Base-by-base conservation (phyloP, 2,329 filamentous ascomycete genomes). In the Gnomoniopsis smithogilvyi region DNA sequence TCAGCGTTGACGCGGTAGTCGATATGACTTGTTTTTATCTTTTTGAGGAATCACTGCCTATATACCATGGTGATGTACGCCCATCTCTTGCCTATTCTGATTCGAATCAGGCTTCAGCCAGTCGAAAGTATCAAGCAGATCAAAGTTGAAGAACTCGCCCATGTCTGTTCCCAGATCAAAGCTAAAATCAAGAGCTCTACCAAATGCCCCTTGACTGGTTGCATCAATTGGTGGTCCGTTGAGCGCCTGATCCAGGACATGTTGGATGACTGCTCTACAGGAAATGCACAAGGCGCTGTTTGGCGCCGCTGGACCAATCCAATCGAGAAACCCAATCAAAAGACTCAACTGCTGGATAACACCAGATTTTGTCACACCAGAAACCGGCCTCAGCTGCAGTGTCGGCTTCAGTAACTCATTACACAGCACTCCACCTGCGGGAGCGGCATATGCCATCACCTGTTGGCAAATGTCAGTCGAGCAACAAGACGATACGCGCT, bases 301-400 rank as follows among this genome's bases (percentile, higher is more conserved):
- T 1, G 79, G 78, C 0, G 77, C 77, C 2, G 74, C 73, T 0
- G 78, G 77, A 3, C 73, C 71, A 1, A 82, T 72, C 80, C 80
- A 82, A 54, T 80, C 78, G 12, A 82, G 70, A 56, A 81, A 82
- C 0, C 77, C 79, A 2, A 81, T 73, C 0, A 83, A 69, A 1
- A 82, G 74, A 59, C 77, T 80, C 1, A 83, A 71, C 56, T 82
- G 78, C 62, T 82, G 79, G 36, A 82, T 76, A 10, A 82, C 78
- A 45, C 73, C 75, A 0, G 78, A 80, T 1, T 77, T 73, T 3
- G 74, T 79, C 11, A 81, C 68, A 15, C 68, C 66, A 14, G 69
- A 67, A 30, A 67, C 67, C 1, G 69, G 71, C 70, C 2, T 69
- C 19, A 47, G 38, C 64, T 52, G 70, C 68, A 73, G 67, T 0